Conservation (phyloP, 805 yeast genomes). For the Candida nonsorbophila region DNA sequence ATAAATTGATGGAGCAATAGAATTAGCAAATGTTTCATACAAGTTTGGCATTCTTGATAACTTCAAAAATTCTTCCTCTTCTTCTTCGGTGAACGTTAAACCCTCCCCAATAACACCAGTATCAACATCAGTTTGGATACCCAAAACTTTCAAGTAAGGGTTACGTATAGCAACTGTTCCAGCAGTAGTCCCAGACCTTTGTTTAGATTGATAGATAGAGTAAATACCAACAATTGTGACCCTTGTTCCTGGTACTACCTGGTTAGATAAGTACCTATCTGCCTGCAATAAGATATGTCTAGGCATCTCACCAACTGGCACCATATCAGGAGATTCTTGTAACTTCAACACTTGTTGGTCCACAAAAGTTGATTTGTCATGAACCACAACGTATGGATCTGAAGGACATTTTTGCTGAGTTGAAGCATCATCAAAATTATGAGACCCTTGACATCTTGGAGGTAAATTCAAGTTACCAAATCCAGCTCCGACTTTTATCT, state of each 20-base stretch:
- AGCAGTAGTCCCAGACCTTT: slow-evolving; percentile 23
- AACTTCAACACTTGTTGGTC: slow-evolving; percentile 92
- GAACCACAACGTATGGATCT: slow-evolving; percentile 90
- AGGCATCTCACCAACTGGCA: slow-evolving; percentile 99
- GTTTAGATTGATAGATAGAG: slow-evolving; percentile 70
- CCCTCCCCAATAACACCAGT: slow-evolving; percentile 56
- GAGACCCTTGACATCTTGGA: slow-evolving; percentile 50
- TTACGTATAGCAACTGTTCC: slow-evolving; percentile 85
- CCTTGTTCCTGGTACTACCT: slow-evolving; percentile 90
- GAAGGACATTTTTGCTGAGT: slow-evolving; percentile 70
- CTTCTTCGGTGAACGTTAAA: slow-evolving; percentile 77
- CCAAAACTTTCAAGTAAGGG: slow-evolving; percentile 84
- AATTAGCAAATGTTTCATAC: slow-evolving; percentile 76
- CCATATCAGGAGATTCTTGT: slow-evolving; percentile 98
- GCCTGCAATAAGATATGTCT: slow-evolving; percentile 83
- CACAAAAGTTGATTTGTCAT: slow-evolving; percentile 87
- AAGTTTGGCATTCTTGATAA: slow-evolving; percentile 79
- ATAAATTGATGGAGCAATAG: slow-evolving; percentile 95
- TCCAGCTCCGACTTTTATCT: slow-evolving; percentile 56
- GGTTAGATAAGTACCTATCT: slow-evolving; percentile 85
- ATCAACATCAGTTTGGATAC: slow-evolving; percentile 80
- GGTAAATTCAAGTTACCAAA: slow-evolving; percentile 72
- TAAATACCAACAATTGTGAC: slow-evolving; percentile 91
- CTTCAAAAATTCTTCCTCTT: slow-evolving; percentile 84
- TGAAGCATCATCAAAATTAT: slow-evolving; percentile 41